phyloP scores from a whole-genome alignment of 1,284 basidiomycete species.

The Boletus calvinii region DNA sequence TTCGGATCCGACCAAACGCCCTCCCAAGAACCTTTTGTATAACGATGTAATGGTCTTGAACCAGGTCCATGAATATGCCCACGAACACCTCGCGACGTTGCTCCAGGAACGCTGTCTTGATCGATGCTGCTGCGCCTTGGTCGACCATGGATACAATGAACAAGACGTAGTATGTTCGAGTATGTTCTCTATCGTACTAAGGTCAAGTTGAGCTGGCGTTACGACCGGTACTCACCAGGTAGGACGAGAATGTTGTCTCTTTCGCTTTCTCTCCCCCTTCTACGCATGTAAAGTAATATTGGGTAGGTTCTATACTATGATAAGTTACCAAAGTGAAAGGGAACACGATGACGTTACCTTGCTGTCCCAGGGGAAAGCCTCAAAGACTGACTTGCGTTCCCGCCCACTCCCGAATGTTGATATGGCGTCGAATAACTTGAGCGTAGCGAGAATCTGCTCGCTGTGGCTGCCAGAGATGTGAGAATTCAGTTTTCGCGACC shows the following conservation, averaged over 20 bases:
- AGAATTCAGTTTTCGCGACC: constrained; percentile 54
- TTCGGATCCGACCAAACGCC: constrained; percentile 71
- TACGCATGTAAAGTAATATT: constrained; percentile 70
- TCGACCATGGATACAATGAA: constrained; percentile 72
- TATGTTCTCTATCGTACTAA: constrained; percentile 47
- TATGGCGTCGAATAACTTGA: constrained; percentile 62
- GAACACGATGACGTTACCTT: constrained; percentile 47
- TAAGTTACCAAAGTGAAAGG: background rate
- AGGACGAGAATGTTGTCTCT: constrained; percentile 43
- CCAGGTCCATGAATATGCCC: constrained; percentile 66
- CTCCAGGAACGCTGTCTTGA: constrained; percentile 65
- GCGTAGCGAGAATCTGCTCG: constrained; percentile 59
- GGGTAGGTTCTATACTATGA: constrained; percentile 49
- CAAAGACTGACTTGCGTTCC: constrained; percentile 59
- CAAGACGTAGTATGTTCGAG: constrained; percentile 65
- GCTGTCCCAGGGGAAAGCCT: constrained; percentile 71
- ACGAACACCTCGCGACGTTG: constrained; percentile 61
- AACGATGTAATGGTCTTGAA: constrained; percentile 59
- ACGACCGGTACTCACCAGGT: constrained; percentile 48
- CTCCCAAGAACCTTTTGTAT: constrained; percentile 53
- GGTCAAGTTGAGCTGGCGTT: background rate
- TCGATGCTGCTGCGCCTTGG: constrained; percentile 41
- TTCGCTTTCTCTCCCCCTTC: constrained; percentile 48
- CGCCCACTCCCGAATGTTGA: constrained; percentile 62
- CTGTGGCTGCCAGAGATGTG: constrained; percentile 59